Base-by-base conservation (phyloP, 495 filamentous ascomycete species). In the Hypoxylon rickii region DNA sequence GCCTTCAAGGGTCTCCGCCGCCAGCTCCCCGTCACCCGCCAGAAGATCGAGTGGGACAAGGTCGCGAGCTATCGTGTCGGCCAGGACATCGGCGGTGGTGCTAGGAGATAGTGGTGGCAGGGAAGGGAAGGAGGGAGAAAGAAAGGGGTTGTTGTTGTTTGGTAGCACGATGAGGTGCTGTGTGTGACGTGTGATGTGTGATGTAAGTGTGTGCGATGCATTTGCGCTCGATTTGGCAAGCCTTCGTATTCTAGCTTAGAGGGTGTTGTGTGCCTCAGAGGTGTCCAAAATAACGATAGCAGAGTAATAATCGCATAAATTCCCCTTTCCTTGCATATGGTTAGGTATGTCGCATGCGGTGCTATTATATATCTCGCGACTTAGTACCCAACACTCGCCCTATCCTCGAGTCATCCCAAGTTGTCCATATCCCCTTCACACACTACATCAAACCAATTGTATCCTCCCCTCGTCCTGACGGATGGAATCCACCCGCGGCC, bases 21-120 rank as follows among this genome's bases (percentile, higher is more conserved):
- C 70, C 95, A 97, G 72, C 75, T 99, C 66, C 95, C 95, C 6
- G 88, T 99, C 33, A 97, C 94, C 51, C 84, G 95, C 70, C 95
- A 99, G 79, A 97, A 96, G 81, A 90, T 99, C 44, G 94, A 97
- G 73, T 99, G 95, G 95, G 94, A 99, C 72, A 97, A 96, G 78
- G 90, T 99, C 59, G 86, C 89, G n/a, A 92, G 90, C 55, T 98
- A 98, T 74, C 74, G 91, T 47, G 74, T 96, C 66, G 86, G 85
- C 45, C 85, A 89, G 71, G 86, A 87, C 56, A 86, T 89, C 63
- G 80, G 82, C n/a, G 80, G 72, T 8, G 40, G 34, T 21, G n/a
- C 18, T 10, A 6, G 20, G 17, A 38, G 5, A 43, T 37, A 50
- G 40, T 53, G 15, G 11, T 22, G 49, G 18, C n/a, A 16, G 24